These are phyloP conservation scores for Fusarium sp. DNA, from an alignment of 2,329 filamentous ascomycete species.

Conservation along the genomic window DNA sequence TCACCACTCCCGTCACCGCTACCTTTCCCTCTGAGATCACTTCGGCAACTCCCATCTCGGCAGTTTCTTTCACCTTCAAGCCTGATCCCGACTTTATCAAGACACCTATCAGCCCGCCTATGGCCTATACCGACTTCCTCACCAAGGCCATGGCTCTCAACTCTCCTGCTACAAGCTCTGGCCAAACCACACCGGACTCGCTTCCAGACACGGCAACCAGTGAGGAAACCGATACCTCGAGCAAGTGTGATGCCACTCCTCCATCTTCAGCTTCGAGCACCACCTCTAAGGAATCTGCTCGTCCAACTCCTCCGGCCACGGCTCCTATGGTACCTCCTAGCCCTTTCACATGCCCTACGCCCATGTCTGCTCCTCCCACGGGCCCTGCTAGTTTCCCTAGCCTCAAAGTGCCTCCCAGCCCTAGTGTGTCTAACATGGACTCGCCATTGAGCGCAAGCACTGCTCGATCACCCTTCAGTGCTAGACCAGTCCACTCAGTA, in stretches of 20 bases:
- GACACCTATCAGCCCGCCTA: constrained; percentile 92
- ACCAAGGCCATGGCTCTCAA: constrained; percentile 81
- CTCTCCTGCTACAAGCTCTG: constrained; percentile 73
- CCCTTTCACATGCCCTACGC: constrained; percentile 65
- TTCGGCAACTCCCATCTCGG: constrained; percentile 77
- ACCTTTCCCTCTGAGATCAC: constrained; percentile 74
- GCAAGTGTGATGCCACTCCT: constrained; percentile 68
- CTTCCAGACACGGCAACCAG: constrained; percentile 70
- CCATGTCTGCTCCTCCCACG: constrained; percentile 74
- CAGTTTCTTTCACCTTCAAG: constrained; percentile 57
- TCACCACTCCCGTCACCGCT: constrained; percentile 74
- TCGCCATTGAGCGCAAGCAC: constrained; percentile 77
- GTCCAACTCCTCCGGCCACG: constrained; percentile 53
- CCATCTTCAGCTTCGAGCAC: constrained; percentile 61
- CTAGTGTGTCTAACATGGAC: constrained; percentile 75
- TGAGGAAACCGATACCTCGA: constrained; percentile 69
- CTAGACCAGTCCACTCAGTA: constrained; percentile 75
- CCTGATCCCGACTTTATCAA: constrained; percentile 74
- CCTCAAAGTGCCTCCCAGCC: constrained; percentile 84
- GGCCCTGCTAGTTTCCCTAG: constrained; percentile 74
- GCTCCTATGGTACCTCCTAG: constrained; percentile 62
- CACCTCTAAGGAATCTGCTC: constrained; percentile 49
- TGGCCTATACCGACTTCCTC: constrained; percentile 93
- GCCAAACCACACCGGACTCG: constrained; percentile 64
- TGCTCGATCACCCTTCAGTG: constrained; percentile 81